Conservation (phyloP, 2,329 filamentous ascomycete species). For the Neofusicoccum sp. region DNA sequence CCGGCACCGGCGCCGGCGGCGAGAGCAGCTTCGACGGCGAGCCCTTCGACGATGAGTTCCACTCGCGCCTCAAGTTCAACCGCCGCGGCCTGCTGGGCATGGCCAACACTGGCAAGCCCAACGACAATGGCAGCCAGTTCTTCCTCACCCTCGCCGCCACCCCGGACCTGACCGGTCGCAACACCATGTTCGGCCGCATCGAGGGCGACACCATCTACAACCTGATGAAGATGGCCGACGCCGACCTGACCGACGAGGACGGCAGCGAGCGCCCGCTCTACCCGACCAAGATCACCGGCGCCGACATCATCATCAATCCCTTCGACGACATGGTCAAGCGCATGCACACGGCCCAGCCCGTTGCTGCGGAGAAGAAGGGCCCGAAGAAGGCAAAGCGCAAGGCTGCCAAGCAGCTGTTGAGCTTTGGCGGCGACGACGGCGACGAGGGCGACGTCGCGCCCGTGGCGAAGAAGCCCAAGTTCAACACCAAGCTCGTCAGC, state of each 20-base stretch:
- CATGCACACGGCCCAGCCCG: slow-evolving; percentile 57
- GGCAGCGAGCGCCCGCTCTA: slow-evolving; percentile 83
- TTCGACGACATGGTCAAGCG: slow-evolving; percentile 80
- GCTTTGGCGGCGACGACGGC: slow-evolving; percentile 69
- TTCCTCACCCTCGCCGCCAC: slow-evolving; percentile 88
- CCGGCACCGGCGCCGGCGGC: slow-evolving; percentile 87
- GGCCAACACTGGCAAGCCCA: slow-evolving; percentile 79
- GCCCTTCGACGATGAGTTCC: slow-evolving; percentile 85
- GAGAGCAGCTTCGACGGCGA: slow-evolving; percentile 88
- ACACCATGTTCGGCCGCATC: slow-evolving; percentile 90
- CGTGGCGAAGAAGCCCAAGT: slow-evolving; percentile 74
- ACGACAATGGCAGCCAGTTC: slow-evolving; percentile 94
- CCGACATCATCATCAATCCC: slow-evolving; percentile 79
- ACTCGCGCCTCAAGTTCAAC: slow-evolving; percentile 90
- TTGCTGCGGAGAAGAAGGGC: slow-evolving; percentile 49
- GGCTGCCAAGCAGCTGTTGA: slow-evolving; percentile 73
- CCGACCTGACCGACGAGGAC: slow-evolving; percentile 74
- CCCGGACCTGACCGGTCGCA: slow-evolving; percentile 83
- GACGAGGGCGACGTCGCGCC: slow-evolving; percentile 61
- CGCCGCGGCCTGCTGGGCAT: slow-evolving; percentile 89
- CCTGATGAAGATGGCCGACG: slow-evolving; percentile 88
- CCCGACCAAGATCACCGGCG: slow-evolving; percentile 72
- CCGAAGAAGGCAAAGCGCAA: slow-evolving; percentile 67
- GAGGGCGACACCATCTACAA: slow-evolving; percentile 97
- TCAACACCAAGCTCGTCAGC: slow-evolving; percentile 72